Evolutionary conservation across 192 early-diverging fungal species (phyloP).

Genomic region (Mortierella hygrophila): DNA sequence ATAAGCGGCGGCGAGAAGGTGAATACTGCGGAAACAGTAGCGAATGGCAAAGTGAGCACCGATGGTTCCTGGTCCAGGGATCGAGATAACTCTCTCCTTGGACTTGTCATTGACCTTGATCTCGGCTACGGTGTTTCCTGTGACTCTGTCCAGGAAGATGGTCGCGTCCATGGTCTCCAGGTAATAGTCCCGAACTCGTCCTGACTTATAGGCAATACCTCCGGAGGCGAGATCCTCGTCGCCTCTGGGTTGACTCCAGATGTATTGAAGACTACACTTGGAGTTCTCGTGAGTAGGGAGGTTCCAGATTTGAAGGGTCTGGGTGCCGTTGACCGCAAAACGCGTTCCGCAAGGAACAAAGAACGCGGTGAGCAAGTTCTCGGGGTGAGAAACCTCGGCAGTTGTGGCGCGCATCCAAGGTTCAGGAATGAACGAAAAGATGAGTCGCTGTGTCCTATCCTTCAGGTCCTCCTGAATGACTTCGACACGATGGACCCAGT

Average conservation of each 20-base stretch:
- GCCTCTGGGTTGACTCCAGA: constrained; percentile 54
- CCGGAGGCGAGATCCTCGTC: constrained; percentile 8
- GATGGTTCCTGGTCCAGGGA: constrained; percentile 37
- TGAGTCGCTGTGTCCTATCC: constrained; percentile 9
- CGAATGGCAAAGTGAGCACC: constrained; percentile 40
- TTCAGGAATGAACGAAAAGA: constrained; percentile 51
- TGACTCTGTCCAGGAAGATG: constrained; percentile 19
- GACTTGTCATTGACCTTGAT: constrained; percentile 45
- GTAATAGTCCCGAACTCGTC: constrained; percentile 41
- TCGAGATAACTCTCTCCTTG: constrained; percentile 18
- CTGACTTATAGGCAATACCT: constrained; percentile 11
- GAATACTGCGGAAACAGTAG: constrained; percentile 45
- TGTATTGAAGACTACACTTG: constrained; percentile 46
- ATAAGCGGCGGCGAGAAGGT: constrained; percentile 39
- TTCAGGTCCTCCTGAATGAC: constrained; percentile 26
- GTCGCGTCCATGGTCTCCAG: constrained; percentile 12
- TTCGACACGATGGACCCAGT: constrained; percentile 50
- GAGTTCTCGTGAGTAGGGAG: constrained; percentile 33
- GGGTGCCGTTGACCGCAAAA: constrained; percentile 32
- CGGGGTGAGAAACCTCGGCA: constrained; percentile 29
- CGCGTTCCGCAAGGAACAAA: constrained; percentile 35
- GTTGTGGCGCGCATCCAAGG: constrained; percentile 55
- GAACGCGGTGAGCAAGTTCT: constrained; percentile 30
- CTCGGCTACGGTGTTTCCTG: constrained; percentile 28
- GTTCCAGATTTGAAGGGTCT: constrained; percentile 52